Conservation (phyloP, 2,329 filamentous ascomycete genomes). For the Ophiostoma novo-ulmi region DNA sequence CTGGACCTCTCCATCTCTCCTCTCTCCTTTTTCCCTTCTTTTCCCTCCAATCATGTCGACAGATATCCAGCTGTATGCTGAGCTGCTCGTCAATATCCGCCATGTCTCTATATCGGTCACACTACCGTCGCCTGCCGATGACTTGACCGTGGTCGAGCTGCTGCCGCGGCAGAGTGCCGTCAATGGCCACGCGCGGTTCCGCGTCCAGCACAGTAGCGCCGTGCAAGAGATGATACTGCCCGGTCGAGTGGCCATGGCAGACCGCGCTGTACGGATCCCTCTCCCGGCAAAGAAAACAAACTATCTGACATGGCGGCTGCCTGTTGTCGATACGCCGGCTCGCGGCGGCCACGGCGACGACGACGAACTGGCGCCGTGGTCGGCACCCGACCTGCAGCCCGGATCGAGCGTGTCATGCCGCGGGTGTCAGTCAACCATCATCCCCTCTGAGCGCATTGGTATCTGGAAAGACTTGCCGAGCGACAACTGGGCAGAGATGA, state of each 20-base stretch:
- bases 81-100: constrained; percentile 59
- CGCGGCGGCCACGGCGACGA: constrained; percentile 13
- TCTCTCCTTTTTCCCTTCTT: neutral
- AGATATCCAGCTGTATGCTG: constrained; percentile 50
- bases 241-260: constrained; percentile 38
- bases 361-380: constrained; percentile 47
- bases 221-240: constrained; percentile 41
- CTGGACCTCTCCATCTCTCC: neutral
- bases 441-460: constrained; percentile 39
- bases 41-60: neutral
- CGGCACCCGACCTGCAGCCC: constrained; percentile 44
- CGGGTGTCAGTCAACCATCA: constrained; percentile 37
- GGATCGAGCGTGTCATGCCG: constrained; percentile 42
- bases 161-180: constrained; percentile 38
- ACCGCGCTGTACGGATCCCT: constrained; percentile 29
- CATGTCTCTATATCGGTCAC: constrained; percentile 57
- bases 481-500: constrained; percentile 99
- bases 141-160: constrained; percentile 42
- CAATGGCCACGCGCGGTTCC: constrained; percentile 32
- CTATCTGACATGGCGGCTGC: constrained; percentile 47
- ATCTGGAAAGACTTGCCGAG: constrained; percentile 91
- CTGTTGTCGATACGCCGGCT: constrained; percentile 28
- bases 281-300: constrained; percentile 30
- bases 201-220: constrained; percentile 44
- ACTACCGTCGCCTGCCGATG: constrained; percentile 42